Evolutionary conservation across 352 stramenopile genomes (phyloP).

Genomic region (Phytophthora cryptogea): DNA sequence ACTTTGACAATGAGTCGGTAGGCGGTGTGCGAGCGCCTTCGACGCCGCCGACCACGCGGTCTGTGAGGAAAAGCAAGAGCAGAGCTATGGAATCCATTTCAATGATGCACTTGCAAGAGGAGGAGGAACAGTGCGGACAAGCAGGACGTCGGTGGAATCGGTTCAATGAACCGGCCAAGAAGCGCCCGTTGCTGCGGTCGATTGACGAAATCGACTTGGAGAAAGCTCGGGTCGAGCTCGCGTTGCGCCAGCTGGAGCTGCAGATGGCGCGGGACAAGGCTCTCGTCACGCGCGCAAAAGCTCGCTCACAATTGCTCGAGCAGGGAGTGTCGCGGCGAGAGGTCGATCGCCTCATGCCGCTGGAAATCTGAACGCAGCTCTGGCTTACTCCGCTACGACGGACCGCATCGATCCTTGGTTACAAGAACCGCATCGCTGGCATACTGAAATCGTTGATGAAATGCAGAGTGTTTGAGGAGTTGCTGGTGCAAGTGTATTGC

Average conservation of each 20-base stretch:
- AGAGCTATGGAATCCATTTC: constrained; percentile 29
- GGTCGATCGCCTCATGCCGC: constrained; percentile 36
- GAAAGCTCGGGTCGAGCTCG: constrained; percentile 37
- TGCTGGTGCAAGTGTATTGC: constrained; percentile 20
- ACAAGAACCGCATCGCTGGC: constrained; percentile 13
- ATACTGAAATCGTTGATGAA: constrained; percentile 9
- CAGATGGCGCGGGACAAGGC: constrained; percentile 40
- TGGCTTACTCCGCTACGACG: not conserved
- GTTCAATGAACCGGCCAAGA: constrained; percentile 15
- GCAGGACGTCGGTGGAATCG: constrained; percentile 1
- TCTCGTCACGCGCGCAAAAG: constrained; percentile 33
- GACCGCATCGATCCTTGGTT: constrained; percentile 11
- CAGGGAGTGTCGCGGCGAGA: constrained; percentile 33
- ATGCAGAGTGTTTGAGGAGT: constrained; percentile 28
- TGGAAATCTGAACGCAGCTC: constrained; percentile 27
- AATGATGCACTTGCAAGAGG: constrained; percentile 22
- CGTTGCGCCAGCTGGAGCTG: constrained; percentile 33
- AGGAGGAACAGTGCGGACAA: constrained; percentile 10
- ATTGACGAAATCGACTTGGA: constrained; percentile 38
- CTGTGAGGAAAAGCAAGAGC: constrained; percentile 26
- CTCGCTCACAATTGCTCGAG: constrained; percentile 32
- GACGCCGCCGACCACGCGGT: constrained; percentile 18
- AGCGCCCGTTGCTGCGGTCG: constrained; percentile 16
- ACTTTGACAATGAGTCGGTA: constrained; percentile 27
- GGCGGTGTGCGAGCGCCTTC: constrained; percentile 13